Percentiles rank a stretch among this genome's conserved stretches.
Evolutionary conservation across 2,329 filamentous ascomycete genomes (phyloP).

Genomic region (Nannizziopsis barbatae): DNA sequence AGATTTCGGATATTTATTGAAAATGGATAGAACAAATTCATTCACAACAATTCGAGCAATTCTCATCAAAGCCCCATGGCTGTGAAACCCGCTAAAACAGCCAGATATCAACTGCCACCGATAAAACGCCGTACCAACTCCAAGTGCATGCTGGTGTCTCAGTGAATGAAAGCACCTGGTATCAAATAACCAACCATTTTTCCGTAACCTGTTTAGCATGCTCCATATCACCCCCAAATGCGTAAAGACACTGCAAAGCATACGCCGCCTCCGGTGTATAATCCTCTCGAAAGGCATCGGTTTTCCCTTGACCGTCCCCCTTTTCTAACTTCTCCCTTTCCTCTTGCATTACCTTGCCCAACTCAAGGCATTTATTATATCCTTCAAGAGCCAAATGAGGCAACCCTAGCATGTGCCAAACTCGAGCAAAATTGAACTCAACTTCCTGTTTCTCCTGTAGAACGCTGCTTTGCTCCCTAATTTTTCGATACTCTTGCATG

Average conservation of each 20-base stretch:
- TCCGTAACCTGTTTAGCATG: conserved; percentile 52
- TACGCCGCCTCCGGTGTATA: conserved; percentile 62
- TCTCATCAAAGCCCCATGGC: too few relatives aligned
- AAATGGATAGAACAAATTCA: too few relatives aligned
- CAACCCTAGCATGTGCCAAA: conserved; percentile 65
- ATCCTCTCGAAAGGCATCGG: conserved; percentile 33
- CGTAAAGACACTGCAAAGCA: conserved; percentile 58
- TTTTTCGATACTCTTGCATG: conserved; percentile 59
- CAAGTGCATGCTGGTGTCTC: not conserved
- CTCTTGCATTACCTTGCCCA: conserved; percentile 38
- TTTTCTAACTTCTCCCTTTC: conserved; percentile 18
- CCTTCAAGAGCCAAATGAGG: conserved; percentile 59
- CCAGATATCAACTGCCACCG: not conserved
- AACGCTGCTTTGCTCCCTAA: conserved; percentile 39
- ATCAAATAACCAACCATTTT: conserved; percentile 45
- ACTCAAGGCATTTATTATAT: conserved; percentile 51
- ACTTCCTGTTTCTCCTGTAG: conserved; percentile 56
- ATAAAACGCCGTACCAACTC: not conserved
- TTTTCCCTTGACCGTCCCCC: conserved; percentile 33
- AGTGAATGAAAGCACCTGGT: not conserved
- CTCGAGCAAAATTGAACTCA: conserved; percentile 66
- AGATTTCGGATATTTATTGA: too few relatives aligned
- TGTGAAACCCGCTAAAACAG: too few relatives aligned
- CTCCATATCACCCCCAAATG: conserved; percentile 51
- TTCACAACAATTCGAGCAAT: too few relatives aligned